Base-by-base conservation (phyloP, 2,329 filamentous ascomycete species). In the Talaromyces atroroseus region DNA sequence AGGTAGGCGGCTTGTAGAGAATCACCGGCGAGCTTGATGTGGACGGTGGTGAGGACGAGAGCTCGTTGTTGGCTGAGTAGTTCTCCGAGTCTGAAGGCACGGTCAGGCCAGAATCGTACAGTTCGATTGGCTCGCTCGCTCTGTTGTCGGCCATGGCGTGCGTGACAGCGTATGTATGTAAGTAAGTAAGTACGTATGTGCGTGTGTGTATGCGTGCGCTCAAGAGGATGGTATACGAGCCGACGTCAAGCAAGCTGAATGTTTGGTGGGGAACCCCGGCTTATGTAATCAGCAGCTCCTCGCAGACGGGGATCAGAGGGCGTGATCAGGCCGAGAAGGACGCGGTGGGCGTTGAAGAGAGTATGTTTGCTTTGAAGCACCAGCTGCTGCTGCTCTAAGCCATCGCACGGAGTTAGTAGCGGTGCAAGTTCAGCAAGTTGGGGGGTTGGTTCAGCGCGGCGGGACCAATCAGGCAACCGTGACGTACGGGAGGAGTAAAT, bases 1-100 rank as follows among this genome's bases (percentile, higher is more conserved):
- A 66, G 0, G 91, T 95, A 2, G 94, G 92, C 3, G 92, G 90
- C 62, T 85, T 85, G 80, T 97, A 99, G 48, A 97, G 82, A 58
- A 76, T 66, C 61, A 76, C 57, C 26, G 72, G 67, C 45, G 75
- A 69, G 63, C 70, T 67, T 38, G 71, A 65, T 45, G 70, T 63
- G 54, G 73, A 67, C 45, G 71, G 63, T 38, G 70, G 60, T 56
- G 67, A 68, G 18, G 67, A 65, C 8, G 68, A 64, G 16, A 69
- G 56, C 47, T 74, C 71, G 56, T 73, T 66, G 62, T 73, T 68
- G 59, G 74, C 62, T 5, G 75, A 76, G 62, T 77, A 78, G 62
- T 73, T 74, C 61, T 78, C 75, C 23, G 75, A 77, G 60, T 78
- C 75, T n/a, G 75, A 77, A 49, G 74, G 75, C 51, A 77, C 69